Conservation (phyloP, 345 rosid species). For the Hevea brasiliensis region DNA sequence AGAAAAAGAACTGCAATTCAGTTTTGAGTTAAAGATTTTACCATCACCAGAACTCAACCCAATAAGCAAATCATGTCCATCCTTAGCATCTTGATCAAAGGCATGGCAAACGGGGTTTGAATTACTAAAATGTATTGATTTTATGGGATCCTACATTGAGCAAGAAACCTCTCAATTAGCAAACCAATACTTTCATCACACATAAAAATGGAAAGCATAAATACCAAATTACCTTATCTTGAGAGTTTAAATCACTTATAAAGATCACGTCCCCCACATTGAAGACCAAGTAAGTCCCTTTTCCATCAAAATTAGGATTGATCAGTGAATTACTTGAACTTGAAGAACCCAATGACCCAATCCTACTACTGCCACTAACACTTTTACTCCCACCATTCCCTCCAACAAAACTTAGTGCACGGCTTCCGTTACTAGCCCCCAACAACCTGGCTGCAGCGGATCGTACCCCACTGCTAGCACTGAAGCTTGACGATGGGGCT, state of each 20-base stretch:
- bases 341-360: conserved; percentile 79
- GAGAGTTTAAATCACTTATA: conserved; percentile 92
- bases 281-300: conserved; percentile 94
- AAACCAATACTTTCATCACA: background rate
- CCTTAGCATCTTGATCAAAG: conserved; percentile 91
- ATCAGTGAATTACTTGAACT: conserved; percentile 56
- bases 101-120: conserved; percentile 95
- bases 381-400: conserved; percentile 91
- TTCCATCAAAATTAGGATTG: conserved; percentile 86
- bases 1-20: conserved; percentile 18
- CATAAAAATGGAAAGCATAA: background rate
- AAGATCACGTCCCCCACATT: conserved; percentile 94
- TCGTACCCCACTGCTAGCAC: conserved; percentile 82
- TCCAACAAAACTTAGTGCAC: conserved; percentile 86
- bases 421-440: conserved; percentile 85
- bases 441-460: conserved; percentile 87
- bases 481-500: conserved; percentile 66
- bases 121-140: conserved; percentile 93
- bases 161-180: conserved; percentile 24
- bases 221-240: conserved; percentile 73
- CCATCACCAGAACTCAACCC: conserved; percentile 98
- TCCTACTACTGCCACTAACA: conserved; percentile 65
- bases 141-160: conserved; percentile 85
- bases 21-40: conserved; percentile 34
- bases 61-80: conserved; percentile 96